Evolutionary conservation across 352 stramenopile species (phyloP).

Genomic region (Phytophthora pini): DNA sequence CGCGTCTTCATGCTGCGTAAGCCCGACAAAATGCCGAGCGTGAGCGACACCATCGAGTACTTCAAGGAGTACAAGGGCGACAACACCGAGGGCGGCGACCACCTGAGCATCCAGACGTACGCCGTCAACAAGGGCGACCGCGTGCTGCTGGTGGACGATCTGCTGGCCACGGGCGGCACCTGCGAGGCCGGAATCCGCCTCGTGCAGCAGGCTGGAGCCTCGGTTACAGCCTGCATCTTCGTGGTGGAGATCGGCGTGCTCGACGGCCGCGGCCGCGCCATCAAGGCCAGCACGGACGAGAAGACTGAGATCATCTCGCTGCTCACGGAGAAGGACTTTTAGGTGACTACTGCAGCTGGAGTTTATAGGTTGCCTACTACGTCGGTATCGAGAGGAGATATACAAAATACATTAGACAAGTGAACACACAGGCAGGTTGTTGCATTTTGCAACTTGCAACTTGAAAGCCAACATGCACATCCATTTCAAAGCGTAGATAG

Average conservation of each 20-base stretch:
- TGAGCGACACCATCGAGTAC: slow-evolving; percentile 92
- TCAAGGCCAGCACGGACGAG: slow-evolving; percentile 43
- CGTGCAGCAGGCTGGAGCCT: slow-evolving; percentile 86
- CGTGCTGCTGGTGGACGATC: slow-evolving; percentile 97
- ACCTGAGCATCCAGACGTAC: slow-evolving; percentile 87
- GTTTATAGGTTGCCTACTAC: not conserved
- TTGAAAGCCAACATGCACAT: no score
- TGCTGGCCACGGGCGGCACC: slow-evolving; percentile 97
- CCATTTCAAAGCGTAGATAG: not conserved
- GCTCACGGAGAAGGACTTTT: slow-evolving; percentile 77
- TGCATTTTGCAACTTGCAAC: not conserved
- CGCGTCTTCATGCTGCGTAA: slow-evolving; percentile 99
- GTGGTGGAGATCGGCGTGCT: slow-evolving; percentile 94
- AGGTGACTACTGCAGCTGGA: slow-evolving; percentile 10
- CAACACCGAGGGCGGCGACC: slow-evolving; percentile 79
- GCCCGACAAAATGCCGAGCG: slow-evolving; percentile 97
- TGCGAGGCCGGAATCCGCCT: slow-evolving; percentile 89
- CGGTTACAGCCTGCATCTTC: slow-evolving; percentile 92
- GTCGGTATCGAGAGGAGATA: slow-evolving; percentile 10
- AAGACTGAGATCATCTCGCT: slow-evolving; percentile 64
- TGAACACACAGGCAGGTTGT: not conserved
- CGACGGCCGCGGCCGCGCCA: slow-evolving; percentile 56
- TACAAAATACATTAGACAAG: slow-evolving; percentile 30
- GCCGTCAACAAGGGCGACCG: slow-evolving; percentile 79
- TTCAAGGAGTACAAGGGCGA: slow-evolving; percentile 94